Evolutionary conservation across 768 basidiomycete genomes (phyloP).

Genomic region (Termitomyces sp.): DNA sequence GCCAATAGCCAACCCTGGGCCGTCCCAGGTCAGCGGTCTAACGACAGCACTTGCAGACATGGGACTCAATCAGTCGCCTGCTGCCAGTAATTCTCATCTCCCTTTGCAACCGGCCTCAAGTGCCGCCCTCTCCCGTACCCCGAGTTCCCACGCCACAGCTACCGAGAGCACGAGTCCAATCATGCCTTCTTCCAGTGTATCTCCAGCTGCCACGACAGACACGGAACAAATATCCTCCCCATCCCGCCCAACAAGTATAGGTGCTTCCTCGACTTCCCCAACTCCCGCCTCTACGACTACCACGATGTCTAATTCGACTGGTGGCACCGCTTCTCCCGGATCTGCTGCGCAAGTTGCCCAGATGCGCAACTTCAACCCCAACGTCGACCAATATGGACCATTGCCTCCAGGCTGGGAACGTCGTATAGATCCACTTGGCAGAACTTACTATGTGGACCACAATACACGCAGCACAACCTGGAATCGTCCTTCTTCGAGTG

Average conservation of each 20-base stretch:
- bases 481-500: slow-evolving; percentile 84
- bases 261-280: slow-evolving; percentile 12
- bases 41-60: slow-evolving; percentile 57
- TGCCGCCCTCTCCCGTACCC: slow-evolving; percentile 48
- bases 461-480: slow-evolving; percentile 97
- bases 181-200: slow-evolving; percentile 29
- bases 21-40: slow-evolving; percentile 60
- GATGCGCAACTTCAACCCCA: slow-evolving; percentile 88
- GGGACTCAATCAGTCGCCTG: slow-evolving; percentile 52
- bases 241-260: slow-evolving; percentile 24
- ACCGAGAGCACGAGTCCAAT: slow-evolving; percentile 41
- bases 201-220: slow-evolving; percentile 19
- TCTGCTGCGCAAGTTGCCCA: slow-evolving; percentile 43
- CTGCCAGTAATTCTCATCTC: slow-evolving; percentile 53
- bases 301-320: slow-evolving; percentile 15
- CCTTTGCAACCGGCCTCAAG: slow-evolving; percentile 35
- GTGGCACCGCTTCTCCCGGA: slow-evolving; percentile 25
- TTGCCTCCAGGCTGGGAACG: slow-evolving; percentile 95
- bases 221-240: slow-evolving; percentile 19
- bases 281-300: slow-evolving; percentile 19
- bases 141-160: slow-evolving; percentile 61
- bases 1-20: slow-evolving; percentile 82
- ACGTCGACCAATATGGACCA: slow-evolving; percentile 89
- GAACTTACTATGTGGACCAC: slow-evolving; percentile 99
- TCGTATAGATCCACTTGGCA: slow-evolving; percentile 90